A percentile compares a stretch with the other conserved stretches of the same genome.
Evolutionary conservation across 208 protist species (phyloP).

Genomic region (Trypanosoma lewisi): DNA sequence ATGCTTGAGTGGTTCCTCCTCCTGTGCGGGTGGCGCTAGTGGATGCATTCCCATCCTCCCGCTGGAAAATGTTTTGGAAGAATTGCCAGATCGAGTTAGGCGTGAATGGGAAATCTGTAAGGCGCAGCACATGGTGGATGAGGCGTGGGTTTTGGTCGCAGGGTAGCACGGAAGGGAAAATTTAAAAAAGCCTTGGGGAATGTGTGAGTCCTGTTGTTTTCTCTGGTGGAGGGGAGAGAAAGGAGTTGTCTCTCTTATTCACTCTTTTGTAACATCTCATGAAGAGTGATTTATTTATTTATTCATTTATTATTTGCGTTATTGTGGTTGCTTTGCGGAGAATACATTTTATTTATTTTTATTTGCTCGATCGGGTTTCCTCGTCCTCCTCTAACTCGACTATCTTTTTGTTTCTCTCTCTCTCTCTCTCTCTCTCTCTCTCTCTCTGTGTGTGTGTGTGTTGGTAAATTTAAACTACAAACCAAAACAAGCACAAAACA

Average conservation of each 20-base stretch:
- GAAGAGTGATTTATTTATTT: not conserved
- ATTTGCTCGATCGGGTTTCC: no score
- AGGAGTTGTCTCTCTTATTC: not conserved
- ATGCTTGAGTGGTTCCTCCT: constrained; percentile 1
- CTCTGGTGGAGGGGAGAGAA: not conserved
- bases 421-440: no score
- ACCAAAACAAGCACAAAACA: not conserved
- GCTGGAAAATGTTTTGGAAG: constrained; percentile 14
- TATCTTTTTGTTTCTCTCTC: no score
- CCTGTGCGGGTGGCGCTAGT: not conserved
- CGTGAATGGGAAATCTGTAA: constrained; percentile 31
- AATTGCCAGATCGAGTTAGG: constrained; percentile 7
- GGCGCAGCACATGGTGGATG: constrained; percentile 41
- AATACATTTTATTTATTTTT: no score
- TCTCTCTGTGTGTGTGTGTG: no score
- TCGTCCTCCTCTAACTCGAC: no score
- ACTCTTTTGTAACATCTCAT: not conserved
- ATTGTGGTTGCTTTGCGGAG: no score
- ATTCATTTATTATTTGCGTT: no score
- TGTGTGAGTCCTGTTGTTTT: constrained; percentile 10
- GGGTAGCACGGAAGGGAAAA: constrained; percentile 4
- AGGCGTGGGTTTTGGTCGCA: constrained; percentile 39
- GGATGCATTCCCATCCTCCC: constrained; percentile 5
- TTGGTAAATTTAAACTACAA: no score
- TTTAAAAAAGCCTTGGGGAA: not conserved